phyloP scores from a whole-genome alignment of 108 stramenopile genomes.

The Pseudonitzschia multistriata region DNA sequence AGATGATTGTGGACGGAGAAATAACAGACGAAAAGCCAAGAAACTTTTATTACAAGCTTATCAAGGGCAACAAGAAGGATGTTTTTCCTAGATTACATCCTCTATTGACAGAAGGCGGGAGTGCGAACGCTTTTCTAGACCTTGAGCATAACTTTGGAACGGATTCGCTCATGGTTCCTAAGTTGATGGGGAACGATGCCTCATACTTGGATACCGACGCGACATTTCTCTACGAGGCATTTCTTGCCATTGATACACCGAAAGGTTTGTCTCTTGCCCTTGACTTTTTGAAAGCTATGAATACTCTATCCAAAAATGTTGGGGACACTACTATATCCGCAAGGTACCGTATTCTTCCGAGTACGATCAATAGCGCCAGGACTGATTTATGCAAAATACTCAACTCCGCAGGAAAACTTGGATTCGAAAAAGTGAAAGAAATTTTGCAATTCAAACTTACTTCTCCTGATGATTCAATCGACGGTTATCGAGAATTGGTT shows the following conservation, averaged over 20 bases:
- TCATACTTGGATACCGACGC: slow-evolving; percentile 38
- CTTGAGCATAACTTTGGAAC: slow-evolving; percentile 37
- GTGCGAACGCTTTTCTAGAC: slow-evolving; percentile 34
- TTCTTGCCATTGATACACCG: slow-evolving; percentile 51
- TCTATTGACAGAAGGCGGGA: slow-evolving; percentile 28
- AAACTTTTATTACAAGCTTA: slow-evolving; percentile 66
- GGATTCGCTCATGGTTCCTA: slow-evolving; percentile 46
- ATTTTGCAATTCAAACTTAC: slow-evolving; percentile 12
- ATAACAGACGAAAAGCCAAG: slow-evolving; percentile 68
- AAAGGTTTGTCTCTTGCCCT: slow-evolving; percentile 38
- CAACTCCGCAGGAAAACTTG: slow-evolving; percentile 31
- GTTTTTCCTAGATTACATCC: slow-evolving; percentile 62
- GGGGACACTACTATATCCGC: slow-evolving; percentile 35
- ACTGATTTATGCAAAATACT: slow-evolving; percentile 39
- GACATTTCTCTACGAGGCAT: slow-evolving; percentile 55
- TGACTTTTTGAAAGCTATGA: slow-evolving; percentile 46
- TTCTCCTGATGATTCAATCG: slow-evolving; percentile 6
- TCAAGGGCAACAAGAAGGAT: slow-evolving; percentile 50
- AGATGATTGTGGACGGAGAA: slow-evolving; percentile 45
- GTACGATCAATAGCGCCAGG: slow-evolving; percentile 24
- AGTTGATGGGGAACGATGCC: background rate
- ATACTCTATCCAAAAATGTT: slow-evolving; percentile 27
- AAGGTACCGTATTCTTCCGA: slow-evolving; percentile 63
- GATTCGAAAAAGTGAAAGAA: slow-evolving; percentile 12
- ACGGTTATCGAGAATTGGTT: background rate